These are phyloP conservation scores for Xylaria venustula DNA, from an alignment of 495 filamentous ascomycete genomes.

Conservation along the genomic window DNA sequence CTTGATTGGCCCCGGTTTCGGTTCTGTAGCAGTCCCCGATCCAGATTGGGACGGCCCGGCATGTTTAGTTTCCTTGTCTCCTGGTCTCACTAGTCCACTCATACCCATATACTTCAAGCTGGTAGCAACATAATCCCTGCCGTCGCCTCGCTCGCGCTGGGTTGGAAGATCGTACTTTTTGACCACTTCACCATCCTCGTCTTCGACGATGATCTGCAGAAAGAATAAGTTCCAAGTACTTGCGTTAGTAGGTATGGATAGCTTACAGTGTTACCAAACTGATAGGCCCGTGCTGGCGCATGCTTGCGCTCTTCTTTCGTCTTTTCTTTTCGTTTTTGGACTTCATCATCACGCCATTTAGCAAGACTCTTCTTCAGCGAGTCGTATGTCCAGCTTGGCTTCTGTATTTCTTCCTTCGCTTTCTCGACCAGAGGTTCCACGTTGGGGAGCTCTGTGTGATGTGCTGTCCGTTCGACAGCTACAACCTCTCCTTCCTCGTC, in stretches of 20 bases:
- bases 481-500: constrained; percentile 87
- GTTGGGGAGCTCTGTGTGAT: constrained; percentile 18
- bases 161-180: constrained; percentile 90
- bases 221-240: constrained; percentile 6
- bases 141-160: constrained; percentile 26
- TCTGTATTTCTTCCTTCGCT: constrained; percentile 32
- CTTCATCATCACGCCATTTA: constrained; percentile 56
- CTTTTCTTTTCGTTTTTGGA: constrained; percentile 59
- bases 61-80: constrained; percentile 26
- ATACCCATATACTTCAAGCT: constrained; percentile 48
- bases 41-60: constrained; percentile 26
- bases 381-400: constrained; percentile 43
- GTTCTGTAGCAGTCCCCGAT: constrained; percentile 12
- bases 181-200: constrained; percentile 95
- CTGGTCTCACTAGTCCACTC: constrained; percentile 40
- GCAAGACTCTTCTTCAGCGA: constrained; percentile 48
- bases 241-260: not conserved
- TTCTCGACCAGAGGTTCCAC: constrained; percentile 18
- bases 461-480: constrained; percentile 29
- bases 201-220: constrained; percentile 84
- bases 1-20: constrained; percentile 15
- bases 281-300: constrained; percentile 81
- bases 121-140: constrained; percentile 41
- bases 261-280: constrained; percentile 81
- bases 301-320: constrained; percentile 44